Evolutionary conservation across 805 yeast genomes (phyloP).

Genomic region (Ascoidea tarda): DNA sequence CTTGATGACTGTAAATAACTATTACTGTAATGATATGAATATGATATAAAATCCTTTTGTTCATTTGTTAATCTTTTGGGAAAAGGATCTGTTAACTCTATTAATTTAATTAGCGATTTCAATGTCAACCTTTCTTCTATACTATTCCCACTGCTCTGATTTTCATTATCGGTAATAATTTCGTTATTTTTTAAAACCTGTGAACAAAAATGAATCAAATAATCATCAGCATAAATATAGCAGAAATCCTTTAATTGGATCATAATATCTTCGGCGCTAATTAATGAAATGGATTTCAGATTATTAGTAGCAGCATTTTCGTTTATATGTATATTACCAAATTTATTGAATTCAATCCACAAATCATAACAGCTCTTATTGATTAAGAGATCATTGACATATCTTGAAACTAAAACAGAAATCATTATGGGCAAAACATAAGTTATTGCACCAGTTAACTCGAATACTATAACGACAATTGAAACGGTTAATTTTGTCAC

Average conservation of each 20-base stretch:
- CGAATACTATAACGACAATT: slow-evolving; percentile 70
- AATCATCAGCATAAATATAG: slow-evolving; percentile 20
- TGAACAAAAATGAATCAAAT: not conserved
- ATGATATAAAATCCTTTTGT: not conserved
- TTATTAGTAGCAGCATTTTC: slow-evolving; percentile 27
- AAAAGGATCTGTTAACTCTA: not conserved
- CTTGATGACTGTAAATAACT: not conserved
- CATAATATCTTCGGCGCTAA: slow-evolving; percentile 22
- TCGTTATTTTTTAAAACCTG: not conserved
- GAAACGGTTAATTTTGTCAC: slow-evolving; percentile 70
- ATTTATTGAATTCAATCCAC: slow-evolving; percentile 28
- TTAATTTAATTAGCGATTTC: slow-evolving; percentile 13
- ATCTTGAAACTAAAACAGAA: slow-evolving; percentile 62
- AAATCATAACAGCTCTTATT: slow-evolving; percentile 52
- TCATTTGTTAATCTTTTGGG: not conserved
- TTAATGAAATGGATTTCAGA: slow-evolving; percentile 26
- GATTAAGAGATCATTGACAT: slow-evolving; percentile 50
- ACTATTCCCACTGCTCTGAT: not conserved
- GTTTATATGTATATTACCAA: slow-evolving; percentile 4
- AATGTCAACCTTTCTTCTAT: slow-evolving; percentile 13
- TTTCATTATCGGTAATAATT: not conserved
- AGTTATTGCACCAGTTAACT: slow-evolving; percentile 73
- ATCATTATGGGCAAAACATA: slow-evolving; percentile 80
- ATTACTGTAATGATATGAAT: not conserved
- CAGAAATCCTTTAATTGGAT: slow-evolving; percentile 17